Conservation (phyloP, 2,329 filamentous ascomycete genomes). For the Gnomoniopsis sp. region DNA sequence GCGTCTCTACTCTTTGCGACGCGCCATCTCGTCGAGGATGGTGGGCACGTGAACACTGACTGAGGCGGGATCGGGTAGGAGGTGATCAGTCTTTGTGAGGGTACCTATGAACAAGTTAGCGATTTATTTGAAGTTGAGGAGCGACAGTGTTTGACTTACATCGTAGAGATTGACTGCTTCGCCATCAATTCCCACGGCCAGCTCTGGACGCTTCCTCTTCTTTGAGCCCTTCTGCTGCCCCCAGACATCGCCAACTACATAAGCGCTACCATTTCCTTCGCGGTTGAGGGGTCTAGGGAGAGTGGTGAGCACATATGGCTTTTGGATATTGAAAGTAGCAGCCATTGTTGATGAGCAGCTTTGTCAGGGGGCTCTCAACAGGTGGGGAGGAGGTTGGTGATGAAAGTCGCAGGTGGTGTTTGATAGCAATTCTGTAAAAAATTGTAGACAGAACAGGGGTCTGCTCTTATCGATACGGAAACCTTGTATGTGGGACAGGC, state of each 20-base stretch:
- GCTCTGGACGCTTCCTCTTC: conserved; percentile 61
- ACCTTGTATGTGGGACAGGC: neutral
- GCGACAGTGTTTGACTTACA: conserved; percentile 35
- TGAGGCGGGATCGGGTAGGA: conserved; percentile 66
- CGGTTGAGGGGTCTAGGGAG: conserved; percentile 57
- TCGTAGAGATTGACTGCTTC: conserved; percentile 65
- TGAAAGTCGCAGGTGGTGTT: neutral
- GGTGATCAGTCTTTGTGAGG: conserved; percentile 59
- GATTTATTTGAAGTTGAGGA: neutral
- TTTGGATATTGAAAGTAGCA: conserved; percentile 59
- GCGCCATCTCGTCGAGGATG: conserved; percentile 55
- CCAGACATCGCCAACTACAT: conserved; percentile 59
- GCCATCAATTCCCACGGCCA: conserved; percentile 61
- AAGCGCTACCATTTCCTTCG: conserved; percentile 38
- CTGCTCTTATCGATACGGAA: conserved; percentile 13
- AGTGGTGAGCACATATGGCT: conserved; percentile 60
- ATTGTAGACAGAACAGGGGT: conserved; percentile 12
- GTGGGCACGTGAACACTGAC: conserved; percentile 59
- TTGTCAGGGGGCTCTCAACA: neutral
- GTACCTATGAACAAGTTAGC: conserved; percentile 43
- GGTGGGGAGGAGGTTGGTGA: neutral
- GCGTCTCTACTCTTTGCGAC: conserved; percentile 44
- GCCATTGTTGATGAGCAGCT: conserved; percentile 39
- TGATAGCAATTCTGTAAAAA: conserved; percentile 2
- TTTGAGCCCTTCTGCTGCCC: conserved; percentile 55